A percentile compares a stretch with the other conserved stretches of the same genome.
phyloP scores from a whole-genome alignment of 305 asterid genomes.

The Fraxinus sp. region DNA sequence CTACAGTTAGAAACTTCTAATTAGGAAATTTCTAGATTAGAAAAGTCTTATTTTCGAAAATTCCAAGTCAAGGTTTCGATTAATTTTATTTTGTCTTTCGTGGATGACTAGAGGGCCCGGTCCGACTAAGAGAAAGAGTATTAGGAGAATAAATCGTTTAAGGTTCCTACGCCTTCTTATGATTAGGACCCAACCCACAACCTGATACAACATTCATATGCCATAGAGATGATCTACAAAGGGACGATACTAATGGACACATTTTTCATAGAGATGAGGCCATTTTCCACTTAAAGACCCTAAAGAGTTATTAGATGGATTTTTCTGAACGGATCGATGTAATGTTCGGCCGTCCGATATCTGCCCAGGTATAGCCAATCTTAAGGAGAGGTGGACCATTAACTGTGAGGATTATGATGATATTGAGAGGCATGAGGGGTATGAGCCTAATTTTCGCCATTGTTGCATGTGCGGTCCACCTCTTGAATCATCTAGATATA shows the following conservation, averaged over 20 bases:
- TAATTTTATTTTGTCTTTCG: background rate
- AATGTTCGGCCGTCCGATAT: background rate
- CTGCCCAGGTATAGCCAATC: too few species aligned
- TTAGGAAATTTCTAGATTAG: background rate
- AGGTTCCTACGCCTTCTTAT: background rate
- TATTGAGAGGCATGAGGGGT: background rate
- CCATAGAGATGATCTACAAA: background rate
- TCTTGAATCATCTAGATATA: background rate
- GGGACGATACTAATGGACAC: background rate
- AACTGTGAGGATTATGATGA: too few species aligned
- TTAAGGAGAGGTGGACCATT: background rate
- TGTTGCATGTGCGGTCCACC: background rate
- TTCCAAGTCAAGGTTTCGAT: too few species aligned
- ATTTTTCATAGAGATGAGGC: background rate
- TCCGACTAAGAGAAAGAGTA: too few species aligned
- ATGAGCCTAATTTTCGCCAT: background rate
- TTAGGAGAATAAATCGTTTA: too few species aligned
- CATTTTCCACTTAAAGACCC: background rate
- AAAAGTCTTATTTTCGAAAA: background rate
- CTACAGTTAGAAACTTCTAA: background rate
- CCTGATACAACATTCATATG: too few species aligned
- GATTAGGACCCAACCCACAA: too few species aligned
- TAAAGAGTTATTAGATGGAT: background rate
- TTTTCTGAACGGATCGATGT: background rate
- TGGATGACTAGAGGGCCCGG: background rate